Conservation (phyloP, 306 rosid species). For the Lupinus albus region DNA sequence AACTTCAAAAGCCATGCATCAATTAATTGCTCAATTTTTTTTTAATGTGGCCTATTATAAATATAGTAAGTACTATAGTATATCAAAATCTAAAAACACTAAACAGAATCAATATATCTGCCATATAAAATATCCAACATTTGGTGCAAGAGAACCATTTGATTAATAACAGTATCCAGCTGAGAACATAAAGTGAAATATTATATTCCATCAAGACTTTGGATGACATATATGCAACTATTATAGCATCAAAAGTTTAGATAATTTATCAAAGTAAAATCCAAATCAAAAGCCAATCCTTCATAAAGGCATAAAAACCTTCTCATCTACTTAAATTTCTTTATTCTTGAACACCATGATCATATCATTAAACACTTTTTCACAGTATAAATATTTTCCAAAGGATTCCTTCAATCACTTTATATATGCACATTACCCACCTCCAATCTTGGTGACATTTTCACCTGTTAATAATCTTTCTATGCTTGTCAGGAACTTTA, state of each 20-base stretch:
- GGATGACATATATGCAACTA: conserved; percentile 10
- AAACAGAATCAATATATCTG: background rate
- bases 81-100: background rate
- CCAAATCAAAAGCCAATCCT: conserved; percentile 8
- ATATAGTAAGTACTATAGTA: background rate
- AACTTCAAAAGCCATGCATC: background rate
- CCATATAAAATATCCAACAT: background rate
- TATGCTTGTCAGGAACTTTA: conserved; percentile 55
- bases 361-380: conserved; percentile 40
- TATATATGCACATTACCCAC: conserved; percentile 27
- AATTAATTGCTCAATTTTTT: background rate
- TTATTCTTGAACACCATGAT: conserved; percentile 37
- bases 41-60: background rate
- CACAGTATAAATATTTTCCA: conserved; percentile 47
- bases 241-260: background rate
- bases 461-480: conserved; percentile 51
- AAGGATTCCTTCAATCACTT: conserved; percentile 57
- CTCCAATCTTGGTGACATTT: conserved; percentile 40
- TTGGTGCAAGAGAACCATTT: background rate
- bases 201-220: background rate
- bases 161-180: background rate
- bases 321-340: conserved; percentile 22
- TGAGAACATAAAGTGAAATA: background rate
- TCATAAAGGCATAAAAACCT: conserved; percentile 23
- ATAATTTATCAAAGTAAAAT: background rate